Base-by-base conservation (phyloP, 2,329 filamentous ascomycete species). In the Botrytis paeoniae region DNA sequence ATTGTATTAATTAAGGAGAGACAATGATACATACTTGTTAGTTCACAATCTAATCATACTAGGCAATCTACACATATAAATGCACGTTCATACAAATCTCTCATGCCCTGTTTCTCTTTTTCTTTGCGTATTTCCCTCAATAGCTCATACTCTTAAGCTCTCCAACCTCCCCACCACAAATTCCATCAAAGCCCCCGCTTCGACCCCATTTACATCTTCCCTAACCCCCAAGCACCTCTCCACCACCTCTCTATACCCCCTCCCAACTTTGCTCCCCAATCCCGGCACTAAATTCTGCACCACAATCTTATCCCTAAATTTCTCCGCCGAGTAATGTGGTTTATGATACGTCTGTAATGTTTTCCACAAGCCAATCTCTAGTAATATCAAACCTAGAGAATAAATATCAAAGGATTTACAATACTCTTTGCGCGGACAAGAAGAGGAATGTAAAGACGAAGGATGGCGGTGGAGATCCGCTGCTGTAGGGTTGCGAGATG, bases 361-460 rank as follows among this genome's bases (percentile, higher is more conserved):
- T 76, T 85, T 84, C 83, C 84, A 85, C 39, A 84, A 78, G 1
- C 84, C 84, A 41, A 87, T 85, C 78, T 87, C 85, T 4, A 86
- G 80, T 12, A 87, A 81, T 1, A 87, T 80, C 1, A 87, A 80
- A 1, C 85, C 86, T 9, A 87, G 80, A 68, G 83, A 85, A 80
- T 84, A 84, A 57, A 84, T 81, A 73, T 84, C 83, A 74, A 76
- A 84, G 62, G 79, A 80, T 75, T 83, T 83, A 73, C 81, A 81
- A 77, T 82, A 84, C 14, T 79, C 79, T 60, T 80, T 79, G 5
- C 83, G 79, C 18, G 37, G 81, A 80, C 5, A 81, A 78, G 5
- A 82, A 83, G 35, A 41, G n/a, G 59, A 65, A 20, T 82, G 81
- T 20, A 84, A 76, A 1, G 83, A 83, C 61, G 79, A 79, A 2